Evolutionary conservation across 2,329 filamentous ascomycete genomes (phyloP).

Genomic region (Penicillium expansum): DNA sequence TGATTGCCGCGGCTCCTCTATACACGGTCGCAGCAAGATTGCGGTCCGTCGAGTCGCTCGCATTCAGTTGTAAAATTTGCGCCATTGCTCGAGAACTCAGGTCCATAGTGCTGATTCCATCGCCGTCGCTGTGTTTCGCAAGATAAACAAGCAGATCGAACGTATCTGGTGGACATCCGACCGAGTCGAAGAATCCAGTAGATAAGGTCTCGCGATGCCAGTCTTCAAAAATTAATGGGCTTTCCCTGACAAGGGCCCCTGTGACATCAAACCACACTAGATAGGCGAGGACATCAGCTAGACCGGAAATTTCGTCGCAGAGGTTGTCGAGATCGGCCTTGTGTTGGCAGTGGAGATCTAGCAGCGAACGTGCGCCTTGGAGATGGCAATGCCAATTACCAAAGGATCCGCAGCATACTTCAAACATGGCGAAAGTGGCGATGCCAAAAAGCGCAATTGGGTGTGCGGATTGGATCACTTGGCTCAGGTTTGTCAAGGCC

Average conservation of each 20-base stretch:
- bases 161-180: conserved; percentile 41
- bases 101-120: conserved; percentile 4
- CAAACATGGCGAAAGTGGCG: conserved; percentile 46
- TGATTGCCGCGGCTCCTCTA: conserved; percentile 39
- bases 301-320: conserved; percentile 33
- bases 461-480: conserved; percentile 41
- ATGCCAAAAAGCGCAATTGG: conserved; percentile 46
- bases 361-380: conserved; percentile 40
- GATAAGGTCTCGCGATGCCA: conserved; percentile 42
- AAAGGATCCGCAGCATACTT: conserved; percentile 45
- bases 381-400: conserved; percentile 41
- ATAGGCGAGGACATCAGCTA: conserved; percentile 41
- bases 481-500: conserved; percentile 39
- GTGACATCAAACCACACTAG: conserved; percentile 45
- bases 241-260: conserved; percentile 29
- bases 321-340: conserved; percentile 36
- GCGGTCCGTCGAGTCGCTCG: conserved; percentile 14
- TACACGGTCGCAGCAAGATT: conserved; percentile 31
- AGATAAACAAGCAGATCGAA: conserved; percentile 40
- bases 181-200: conserved; percentile 36
- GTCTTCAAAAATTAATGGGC: conserved; percentile 39
- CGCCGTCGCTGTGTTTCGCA: conserved; percentile 25
- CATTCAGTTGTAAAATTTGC: conserved; percentile 20
- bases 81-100: conserved; percentile 18
- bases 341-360: conserved; percentile 42